Conservation (phyloP, 2,329 filamentous ascomycete genomes). For the Scleromitrula shiraiana region DNA sequence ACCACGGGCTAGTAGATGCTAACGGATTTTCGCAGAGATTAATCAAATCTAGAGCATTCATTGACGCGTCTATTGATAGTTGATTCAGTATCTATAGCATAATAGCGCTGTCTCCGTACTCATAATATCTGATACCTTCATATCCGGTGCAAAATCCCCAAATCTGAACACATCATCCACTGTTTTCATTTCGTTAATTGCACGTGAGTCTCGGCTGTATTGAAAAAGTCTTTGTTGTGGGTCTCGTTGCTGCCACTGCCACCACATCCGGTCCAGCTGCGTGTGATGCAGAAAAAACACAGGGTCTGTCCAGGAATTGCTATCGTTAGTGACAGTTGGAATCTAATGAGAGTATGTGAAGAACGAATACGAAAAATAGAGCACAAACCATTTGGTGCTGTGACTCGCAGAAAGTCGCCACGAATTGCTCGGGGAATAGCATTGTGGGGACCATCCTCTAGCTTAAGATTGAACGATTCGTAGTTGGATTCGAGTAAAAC, state of each 20-base stretch:
- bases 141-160: slow-evolving; percentile 16
- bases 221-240: slow-evolving; percentile 8
- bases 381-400: not conserved
- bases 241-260: slow-evolving; percentile 28
- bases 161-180: slow-evolving; percentile 19
- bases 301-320: slow-evolving; percentile 33
- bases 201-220: slow-evolving; percentile 13
- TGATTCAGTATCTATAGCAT: slow-evolving; percentile 25
- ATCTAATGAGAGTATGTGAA: not conserved
- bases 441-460: not conserved
- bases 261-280: slow-evolving; percentile 26
- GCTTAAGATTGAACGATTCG: not conserved
- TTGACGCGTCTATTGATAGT: too few relatives aligned
- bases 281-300: slow-evolving; percentile 30
- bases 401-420: not conserved
- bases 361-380: not conserved
- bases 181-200: not conserved
- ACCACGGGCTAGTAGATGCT: too few relatives aligned
- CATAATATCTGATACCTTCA: slow-evolving; percentile 20
- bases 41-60: too few relatives aligned
- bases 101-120: slow-evolving; percentile 18
- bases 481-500: not conserved
- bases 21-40: too few relatives aligned
- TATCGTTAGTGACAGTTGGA: not conserved
- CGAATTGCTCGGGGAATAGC: not conserved